A percentile compares a stretch with the other conserved stretches of the same genome.
These are phyloP conservation scores for Xerocomus potaroensis DNA, from an alignment of 768 basidiomycete species.

Conservation along the genomic window DNA sequence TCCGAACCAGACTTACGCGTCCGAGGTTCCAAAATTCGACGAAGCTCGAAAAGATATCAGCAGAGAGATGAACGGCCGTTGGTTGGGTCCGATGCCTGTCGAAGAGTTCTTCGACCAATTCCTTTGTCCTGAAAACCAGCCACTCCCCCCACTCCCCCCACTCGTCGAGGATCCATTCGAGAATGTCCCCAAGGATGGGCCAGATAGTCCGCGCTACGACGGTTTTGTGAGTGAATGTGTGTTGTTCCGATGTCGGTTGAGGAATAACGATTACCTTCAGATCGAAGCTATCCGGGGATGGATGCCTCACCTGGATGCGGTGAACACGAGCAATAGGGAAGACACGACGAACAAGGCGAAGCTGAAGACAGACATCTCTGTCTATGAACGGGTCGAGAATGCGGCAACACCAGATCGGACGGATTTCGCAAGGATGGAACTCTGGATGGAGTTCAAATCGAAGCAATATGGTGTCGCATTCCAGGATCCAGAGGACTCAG, in stretches of 20 bases:
- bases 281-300: not conserved
- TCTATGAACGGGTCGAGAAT: not conserved
- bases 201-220: not conserved
- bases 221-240: not conserved
- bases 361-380: not conserved
- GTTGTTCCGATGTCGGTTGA: not conserved
- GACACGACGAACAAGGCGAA: not conserved
- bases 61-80: not conserved
- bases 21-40: not conserved
- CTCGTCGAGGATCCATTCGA: not conserved
- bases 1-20: not conserved
- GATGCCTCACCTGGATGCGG: slow-evolving; percentile 1
- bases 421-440: not conserved
- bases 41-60: not conserved
- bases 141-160: not conserved
- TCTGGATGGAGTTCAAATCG: not conserved
- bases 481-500: not conserved
- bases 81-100: not conserved
- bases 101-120: not conserved
- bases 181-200: not conserved
- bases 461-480: not conserved
- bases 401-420: not conserved
- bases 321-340: slow-evolving; percentile 1
- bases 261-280: not conserved
- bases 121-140: not conserved